Base-by-base conservation (phyloP, 129 eudicot genomes). In the Rutidosis leptorrhynchoides region DNA sequence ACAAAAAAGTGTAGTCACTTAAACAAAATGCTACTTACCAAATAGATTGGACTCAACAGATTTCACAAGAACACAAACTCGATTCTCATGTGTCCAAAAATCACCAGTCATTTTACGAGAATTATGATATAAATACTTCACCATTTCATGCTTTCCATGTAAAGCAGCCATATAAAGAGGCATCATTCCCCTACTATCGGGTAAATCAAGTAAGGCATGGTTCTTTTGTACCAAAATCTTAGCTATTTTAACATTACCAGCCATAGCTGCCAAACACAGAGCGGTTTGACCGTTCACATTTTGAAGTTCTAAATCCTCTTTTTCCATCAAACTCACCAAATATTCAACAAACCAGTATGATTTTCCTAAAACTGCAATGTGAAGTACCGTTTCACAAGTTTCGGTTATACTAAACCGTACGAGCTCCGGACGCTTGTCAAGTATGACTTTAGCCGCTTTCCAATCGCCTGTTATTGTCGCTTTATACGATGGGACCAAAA, bases 221-320 rank as follows among this genome's bases (percentile, higher is more conserved):
- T 74, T 73, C 42, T 68, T 77, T 2, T 45, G 21, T 4, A 73
- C 29, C 82, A 81, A 67, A 10, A 35, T 4, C 33, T 30, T 29
- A 1, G 82, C 80, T 46, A 73, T 74, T 45, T 70, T 35, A 9
- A 69, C 30, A 29, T 35, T 32, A 21, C 82, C 80, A 32, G 53
- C 60, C 19, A 67, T 70, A 29, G 85, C 85, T 30, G 82, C 82
- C 55, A 81, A 77, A 46, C 82, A 72, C 0, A 81, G 68, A 5
- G 82, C 85, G 3, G 85, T 76, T 54, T 68, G 68, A 10, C 72
- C 75, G n/a, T 23, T 40, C 12, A 2, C 11, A 32, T 76, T 58
- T 58, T 58, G 63, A 58, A 58, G 63, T 26, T 58, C 63, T 27
- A 58, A 27, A 10, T 58, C 63, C 20, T 16, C 22, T 58, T 27